Base-by-base conservation (phyloP, 1,284 basidiomycete species). In the Rhodotorula sp. region DNA sequence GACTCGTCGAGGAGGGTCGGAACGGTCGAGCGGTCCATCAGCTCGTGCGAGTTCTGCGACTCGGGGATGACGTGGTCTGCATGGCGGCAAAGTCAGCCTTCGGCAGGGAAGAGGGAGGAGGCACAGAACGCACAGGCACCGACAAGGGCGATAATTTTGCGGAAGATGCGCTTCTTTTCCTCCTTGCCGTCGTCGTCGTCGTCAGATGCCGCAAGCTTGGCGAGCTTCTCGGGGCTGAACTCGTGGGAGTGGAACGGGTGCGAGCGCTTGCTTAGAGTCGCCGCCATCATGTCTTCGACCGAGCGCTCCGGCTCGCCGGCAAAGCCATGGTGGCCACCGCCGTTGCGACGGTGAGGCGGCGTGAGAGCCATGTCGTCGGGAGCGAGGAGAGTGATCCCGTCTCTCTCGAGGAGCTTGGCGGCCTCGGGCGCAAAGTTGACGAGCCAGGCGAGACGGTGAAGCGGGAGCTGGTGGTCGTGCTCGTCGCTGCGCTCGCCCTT, bases 341-440 rank as follows among this genome's bases (percentile, higher is more conserved):
- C 39, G 5, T 17, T 17, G 19, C 39, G 39, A 44, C 27, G 34
- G 51, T 72, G 71, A 5, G 76, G 77, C 1, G 76, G 75, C 9
- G 73, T 73, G 7, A 79, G 67, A 2, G 78, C 76, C 20, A 64
- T 55, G 60, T 79, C 74, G 55, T 77, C 76, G 3, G 77, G 77
- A 8, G 77, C 77, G 62, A 78, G 76, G 15, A 78, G 71, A 1
- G 77, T 77, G 53, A 74, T 70, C 17, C 62, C 62, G 20, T 71
- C 52, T n/a, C 52, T n/a, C 32, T 59, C 52, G 32, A 74, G 64
- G 24, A 52, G 51, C 27, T 66, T 44, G 22, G 65, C 62, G 2
- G 68, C 66, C 24, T 70, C 67, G 39, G 36, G 30, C 34, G 53
- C 67, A 11, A 70, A 65, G 66, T 77, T 77, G 60, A 76, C 66